Percentiles rank a stretch among this genome's conserved stretches.
phyloP scores from a whole-genome alignment of 2,329 filamentous ascomycete genomes.

The Talaromyces sp. region DNA sequence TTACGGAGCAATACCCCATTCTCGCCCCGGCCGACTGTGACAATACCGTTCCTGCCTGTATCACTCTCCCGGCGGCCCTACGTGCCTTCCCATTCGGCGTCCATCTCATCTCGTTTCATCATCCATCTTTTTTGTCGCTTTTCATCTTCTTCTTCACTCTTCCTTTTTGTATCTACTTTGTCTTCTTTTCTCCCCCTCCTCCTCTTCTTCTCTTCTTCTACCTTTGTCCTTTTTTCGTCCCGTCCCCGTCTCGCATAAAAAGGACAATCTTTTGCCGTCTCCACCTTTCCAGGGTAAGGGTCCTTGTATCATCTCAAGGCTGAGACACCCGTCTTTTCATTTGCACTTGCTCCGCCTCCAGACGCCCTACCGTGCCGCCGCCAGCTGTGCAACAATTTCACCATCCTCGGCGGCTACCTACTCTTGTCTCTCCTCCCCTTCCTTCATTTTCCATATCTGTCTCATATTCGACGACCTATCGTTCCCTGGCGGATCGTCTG shows the following conservation, averaged over 20 bases:
- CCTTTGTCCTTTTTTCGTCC: neutral
- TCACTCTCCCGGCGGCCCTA: neutral
- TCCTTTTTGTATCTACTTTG: slow-evolving; percentile 14
- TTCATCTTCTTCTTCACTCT: slow-evolving; percentile 15
- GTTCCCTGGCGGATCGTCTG: slow-evolving; percentile 41
- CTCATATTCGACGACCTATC: slow-evolving; percentile 18
- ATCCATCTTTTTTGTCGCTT: neutral
- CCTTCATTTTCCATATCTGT: slow-evolving; percentile 11
- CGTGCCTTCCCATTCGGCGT: slow-evolving; percentile 1
- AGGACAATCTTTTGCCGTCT: neutral
- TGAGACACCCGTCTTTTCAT: slow-evolving; percentile 13
- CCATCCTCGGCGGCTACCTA: slow-evolving; percentile 13
- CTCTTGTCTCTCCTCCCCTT: slow-evolving; percentile 5
- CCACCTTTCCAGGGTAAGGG: slow-evolving; percentile 5
- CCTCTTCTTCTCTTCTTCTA: slow-evolving; percentile 10
- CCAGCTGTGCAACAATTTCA: neutral
- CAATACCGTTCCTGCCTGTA: slow-evolving; percentile 13
- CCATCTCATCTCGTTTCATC: neutral
- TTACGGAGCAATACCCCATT: slow-evolving; percentile 2
- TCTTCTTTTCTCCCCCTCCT: neutral
- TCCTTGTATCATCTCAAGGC: slow-evolving; percentile 12
- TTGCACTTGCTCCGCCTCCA: slow-evolving; percentile 13
- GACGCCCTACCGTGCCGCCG: slow-evolving; percentile 10
- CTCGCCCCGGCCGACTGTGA: neutral
- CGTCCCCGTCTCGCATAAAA: neutral